Conservation (phyloP, 352 stramenopile species). For the Phytophthora aleatoria region DNA sequence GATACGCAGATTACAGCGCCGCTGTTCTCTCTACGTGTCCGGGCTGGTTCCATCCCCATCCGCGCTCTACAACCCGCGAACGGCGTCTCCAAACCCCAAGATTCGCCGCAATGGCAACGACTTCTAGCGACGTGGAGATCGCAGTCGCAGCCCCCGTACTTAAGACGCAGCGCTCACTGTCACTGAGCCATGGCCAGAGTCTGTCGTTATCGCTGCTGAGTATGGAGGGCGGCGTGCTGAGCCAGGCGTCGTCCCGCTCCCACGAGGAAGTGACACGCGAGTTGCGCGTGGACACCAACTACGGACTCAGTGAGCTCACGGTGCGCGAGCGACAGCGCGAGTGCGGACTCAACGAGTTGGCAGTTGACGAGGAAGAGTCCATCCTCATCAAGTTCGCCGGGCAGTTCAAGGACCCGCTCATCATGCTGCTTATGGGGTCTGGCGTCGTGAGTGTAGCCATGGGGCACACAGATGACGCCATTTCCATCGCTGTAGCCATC, state of each 20-base stretch:
- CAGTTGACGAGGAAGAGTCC: constrained; percentile 75
- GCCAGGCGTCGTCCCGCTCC: constrained; percentile 46
- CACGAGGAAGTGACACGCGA: constrained; percentile 70
- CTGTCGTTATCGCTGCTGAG: constrained; percentile 25
- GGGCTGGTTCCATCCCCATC: neutral
- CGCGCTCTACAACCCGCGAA: neutral
- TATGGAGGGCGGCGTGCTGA: constrained; percentile 26
- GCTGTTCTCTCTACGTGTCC: neutral
- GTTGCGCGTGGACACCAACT: constrained; percentile 67
- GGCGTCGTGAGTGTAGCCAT: constrained; percentile 91
- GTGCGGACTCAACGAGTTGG: constrained; percentile 76
- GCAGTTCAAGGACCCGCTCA: constrained; percentile 98
- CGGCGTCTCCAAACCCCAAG: constrained; percentile 6
- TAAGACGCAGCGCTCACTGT: constrained; percentile 19
- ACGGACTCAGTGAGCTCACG: constrained; percentile 58
- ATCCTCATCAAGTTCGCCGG: constrained; percentile 92
- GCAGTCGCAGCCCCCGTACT: neutral
- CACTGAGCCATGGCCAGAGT: constrained; percentile 13
- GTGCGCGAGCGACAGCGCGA: constrained; percentile 70
- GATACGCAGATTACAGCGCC: neutral
- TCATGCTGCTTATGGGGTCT: constrained; percentile 94
- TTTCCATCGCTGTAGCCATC: constrained; percentile 95
- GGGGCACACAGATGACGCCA: constrained; percentile 94
- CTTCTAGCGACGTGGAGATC: constrained; percentile 25
- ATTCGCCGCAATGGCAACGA: constrained; percentile 10